Conservation (phyloP, 192 early-diverging fungal genomes). For the Coemansia sp. region DNA sequence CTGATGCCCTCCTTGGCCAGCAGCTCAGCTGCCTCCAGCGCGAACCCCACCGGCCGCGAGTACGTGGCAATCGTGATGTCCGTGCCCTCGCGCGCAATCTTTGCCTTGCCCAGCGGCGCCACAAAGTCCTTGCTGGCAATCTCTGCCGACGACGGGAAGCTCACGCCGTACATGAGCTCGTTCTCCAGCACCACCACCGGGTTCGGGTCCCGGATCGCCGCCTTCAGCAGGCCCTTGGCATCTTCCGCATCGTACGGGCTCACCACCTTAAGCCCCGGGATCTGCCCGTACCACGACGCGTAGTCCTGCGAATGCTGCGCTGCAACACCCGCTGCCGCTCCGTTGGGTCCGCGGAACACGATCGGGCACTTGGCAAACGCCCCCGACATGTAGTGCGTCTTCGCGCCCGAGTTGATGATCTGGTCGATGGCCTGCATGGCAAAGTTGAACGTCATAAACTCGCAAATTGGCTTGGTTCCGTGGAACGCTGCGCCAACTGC, state of each 20-base stretch:
- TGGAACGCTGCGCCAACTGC: slow-evolving; percentile 92
- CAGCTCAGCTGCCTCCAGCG: slow-evolving; percentile 82
- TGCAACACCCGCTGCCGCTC: slow-evolving; percentile 93
- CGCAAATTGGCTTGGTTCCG: slow-evolving; percentile 95
- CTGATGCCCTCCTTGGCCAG: slow-evolving; percentile 78
- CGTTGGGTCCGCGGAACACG: slow-evolving; percentile 98
- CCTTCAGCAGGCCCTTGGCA: slow-evolving; percentile 96
- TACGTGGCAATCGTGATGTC: slow-evolving; percentile 94
- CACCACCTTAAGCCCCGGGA: slow-evolving; percentile 96
- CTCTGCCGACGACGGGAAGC: slow-evolving; percentile 80
- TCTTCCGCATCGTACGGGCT: slow-evolving; percentile 96
- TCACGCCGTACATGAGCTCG: slow-evolving; percentile 95
- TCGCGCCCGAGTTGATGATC: slow-evolving; percentile 98
- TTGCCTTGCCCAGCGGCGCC: slow-evolving; percentile 93
- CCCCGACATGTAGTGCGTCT: slow-evolving; percentile 97
- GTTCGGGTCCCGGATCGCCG: slow-evolving; percentile 96
- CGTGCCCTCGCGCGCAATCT: slow-evolving; percentile 74
- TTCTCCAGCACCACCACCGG: slow-evolving; percentile 96
- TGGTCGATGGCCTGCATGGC: slow-evolving; percentile 99
- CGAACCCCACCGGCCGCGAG: slow-evolving; percentile 83
- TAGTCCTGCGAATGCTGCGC: slow-evolving; percentile 99
- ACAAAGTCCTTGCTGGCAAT: slow-evolving; percentile 79
- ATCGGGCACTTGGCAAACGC: slow-evolving; percentile 85
- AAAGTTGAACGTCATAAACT: slow-evolving; percentile 99
- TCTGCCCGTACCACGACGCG: slow-evolving; percentile 96